Base-by-base conservation (phyloP, 2,329 filamentous ascomycete genomes). In the Coniochaeta ligniaria region DNA sequence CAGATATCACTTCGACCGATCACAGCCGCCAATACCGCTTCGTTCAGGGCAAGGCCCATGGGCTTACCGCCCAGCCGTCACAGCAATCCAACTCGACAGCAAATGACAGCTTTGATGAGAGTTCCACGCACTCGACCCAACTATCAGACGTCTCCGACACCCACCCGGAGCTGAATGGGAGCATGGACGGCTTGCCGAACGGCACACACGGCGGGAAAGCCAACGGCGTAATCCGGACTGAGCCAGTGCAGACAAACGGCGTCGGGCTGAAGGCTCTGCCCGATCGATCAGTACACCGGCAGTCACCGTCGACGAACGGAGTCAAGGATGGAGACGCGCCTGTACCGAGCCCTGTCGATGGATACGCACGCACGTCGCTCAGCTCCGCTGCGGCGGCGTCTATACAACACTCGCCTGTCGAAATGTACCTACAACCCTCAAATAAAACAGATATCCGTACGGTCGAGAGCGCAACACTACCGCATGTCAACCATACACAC, bases 111-210 rank as follows among this genome's bases (percentile, higher is more conserved):
- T 82, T 82, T 69, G 80, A 83, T 77, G 81, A 79, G 66, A 78
- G 76, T 69, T 81, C 81, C 61, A 77, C 80, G 64, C 77, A 78
- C 55, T 84, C 82, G 61, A 80, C 78, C 17, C 77, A 79, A 71
- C 79, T 78, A 63, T 83, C 82, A 62, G 77, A 80, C 68, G 74
- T 74, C 62, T 84, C 80, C 65, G 81, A 79, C 67, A 70, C 72
- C 54, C 73, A 71, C 63, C 73, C 73, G 65, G 76, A 73, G 66
- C 70, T 76, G 72, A 76, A 78, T 74, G 79, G 76, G 62, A 87
- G 81, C 74, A 83, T 87, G 75, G 83, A 78, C 72, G 80, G 83
- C 41, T 69, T 84, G 69, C 80, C 82, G 66, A 86, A 87, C 70
- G 83, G 81, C 65, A 79, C 77, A 66, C 76, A 78, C 61, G 69